phyloP scores from a whole-genome alignment of 208 protist species.

The Trypanosoma avium region DNA sequence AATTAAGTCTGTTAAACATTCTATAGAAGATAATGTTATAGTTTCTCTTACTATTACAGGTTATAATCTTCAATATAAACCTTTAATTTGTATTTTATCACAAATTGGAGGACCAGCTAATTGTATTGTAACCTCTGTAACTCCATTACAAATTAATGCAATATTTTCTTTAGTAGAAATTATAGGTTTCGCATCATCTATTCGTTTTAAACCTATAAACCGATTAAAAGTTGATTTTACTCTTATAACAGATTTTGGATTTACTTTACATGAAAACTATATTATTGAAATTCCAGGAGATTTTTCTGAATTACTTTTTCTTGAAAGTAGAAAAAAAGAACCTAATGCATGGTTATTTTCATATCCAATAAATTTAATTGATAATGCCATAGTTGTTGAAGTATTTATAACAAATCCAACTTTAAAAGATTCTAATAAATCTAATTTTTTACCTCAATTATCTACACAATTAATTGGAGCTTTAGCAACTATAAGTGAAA shows the following conservation, averaged over 20 bases:
- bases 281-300: conserved; percentile 20
- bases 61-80: conserved; percentile 43
- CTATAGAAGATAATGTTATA: conserved; percentile 26
- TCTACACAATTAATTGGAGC: conserved; percentile 28
- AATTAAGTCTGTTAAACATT: conserved; percentile 25
- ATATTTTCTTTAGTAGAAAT: conserved; percentile 28
- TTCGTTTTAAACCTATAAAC: not conserved
- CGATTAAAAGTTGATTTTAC: conserved; percentile 16
- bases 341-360: conserved; percentile 23
- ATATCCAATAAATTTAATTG: conserved; percentile 22
- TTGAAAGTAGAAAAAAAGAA: not conserved
- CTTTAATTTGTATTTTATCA: conserved; percentile 26
- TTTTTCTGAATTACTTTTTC: conserved; percentile 21
- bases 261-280: conserved; percentile 8
- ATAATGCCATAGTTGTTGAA: conserved; percentile 26
- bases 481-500: conserved; percentile 35
- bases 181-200: conserved; percentile 7
- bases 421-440: conserved; percentile 4
- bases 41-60: conserved; percentile 37
- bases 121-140: conserved; percentile 4
- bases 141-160: conserved; percentile 7
- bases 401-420: conserved; percentile 12
- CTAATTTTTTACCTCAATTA: not conserved
- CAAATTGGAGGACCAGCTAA: conserved; percentile 3
- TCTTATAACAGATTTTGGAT: conserved; percentile 23